phyloP scores from a whole-genome alignment of 1,284 basidiomycete genomes.

The Leccinum variabile region DNA sequence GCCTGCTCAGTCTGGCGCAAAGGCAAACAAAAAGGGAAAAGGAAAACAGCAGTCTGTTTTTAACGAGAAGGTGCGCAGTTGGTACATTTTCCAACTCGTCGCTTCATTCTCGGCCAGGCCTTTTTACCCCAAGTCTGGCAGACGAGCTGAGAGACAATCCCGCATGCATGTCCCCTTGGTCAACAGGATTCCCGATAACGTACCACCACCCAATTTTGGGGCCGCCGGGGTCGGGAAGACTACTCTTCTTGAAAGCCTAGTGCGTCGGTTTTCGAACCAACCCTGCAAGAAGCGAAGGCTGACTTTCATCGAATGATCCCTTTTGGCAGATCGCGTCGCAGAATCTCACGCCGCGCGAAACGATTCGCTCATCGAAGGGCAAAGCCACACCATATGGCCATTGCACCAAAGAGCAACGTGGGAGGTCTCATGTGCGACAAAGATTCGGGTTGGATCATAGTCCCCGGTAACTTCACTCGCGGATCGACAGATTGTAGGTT shows the following conservation, averaged over 20 bases:
- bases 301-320: too few relatives aligned
- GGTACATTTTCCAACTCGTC: neutral
- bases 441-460: constrained; percentile 98
- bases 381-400: constrained; percentile 41
- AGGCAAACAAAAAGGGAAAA: constrained; percentile 76
- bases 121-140: constrained; percentile 93
- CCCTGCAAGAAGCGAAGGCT: constrained; percentile 45
- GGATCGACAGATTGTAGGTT: constrained; percentile 58
- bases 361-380: too few relatives aligned
- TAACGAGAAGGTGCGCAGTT: constrained; percentile 79
- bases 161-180: constrained; percentile 95
- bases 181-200: constrained; percentile 89
- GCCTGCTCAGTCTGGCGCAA: constrained; percentile 49
- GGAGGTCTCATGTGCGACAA: constrained; percentile 98
- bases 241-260: constrained; percentile 95
- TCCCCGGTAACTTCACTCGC: constrained; percentile 89
- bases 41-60: constrained; percentile 74
- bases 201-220: constrained; percentile 96
- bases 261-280: constrained; percentile 96
- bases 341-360: too few relatives aligned
- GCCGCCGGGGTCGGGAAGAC: constrained; percentile 98
- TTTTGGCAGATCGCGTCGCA: too few relatives aligned
- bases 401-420: constrained; percentile 95
- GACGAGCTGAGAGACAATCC: constrained; percentile 81
- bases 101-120: constrained; percentile 52